Conservation (phyloP, 2,329 filamentous ascomycete species). For the Coniochaeta pulveracea region DNA sequence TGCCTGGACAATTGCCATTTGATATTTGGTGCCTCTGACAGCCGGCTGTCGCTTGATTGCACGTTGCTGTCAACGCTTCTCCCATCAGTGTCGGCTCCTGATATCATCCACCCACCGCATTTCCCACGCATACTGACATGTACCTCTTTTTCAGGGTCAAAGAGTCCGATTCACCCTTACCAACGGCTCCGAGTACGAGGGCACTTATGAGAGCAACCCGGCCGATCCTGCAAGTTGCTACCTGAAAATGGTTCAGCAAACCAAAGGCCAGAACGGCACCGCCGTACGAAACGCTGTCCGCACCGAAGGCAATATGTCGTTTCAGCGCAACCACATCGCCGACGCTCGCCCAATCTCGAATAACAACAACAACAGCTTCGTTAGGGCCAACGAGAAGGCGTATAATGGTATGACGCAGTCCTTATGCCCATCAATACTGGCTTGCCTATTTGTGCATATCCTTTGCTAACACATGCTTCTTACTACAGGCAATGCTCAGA, state of each 20-base stretch:
- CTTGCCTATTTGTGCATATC: too few species aligned
- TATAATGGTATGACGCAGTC: constrained; percentile 25
- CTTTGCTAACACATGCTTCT: constrained; percentile 7
- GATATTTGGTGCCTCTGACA: too few species aligned
- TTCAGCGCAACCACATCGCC: constrained; percentile 20
- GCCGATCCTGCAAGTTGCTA: constrained; percentile 15
- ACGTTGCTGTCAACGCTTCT: constrained; percentile 1
- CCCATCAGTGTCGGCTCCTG: not conserved
- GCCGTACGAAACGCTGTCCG: constrained; percentile 18
- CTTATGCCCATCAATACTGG: too few species aligned
- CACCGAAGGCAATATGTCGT: constrained; percentile 20
- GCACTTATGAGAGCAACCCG: constrained; percentile 16
- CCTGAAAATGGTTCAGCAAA: constrained; percentile 22
- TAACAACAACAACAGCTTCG: constrained; percentile 21
- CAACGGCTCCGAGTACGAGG: constrained; percentile 18
- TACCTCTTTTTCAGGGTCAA: constrained; percentile 16
- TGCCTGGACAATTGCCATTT: too few species aligned
- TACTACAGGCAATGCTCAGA: constrained; percentile 53
- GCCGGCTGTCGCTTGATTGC: too few species aligned
- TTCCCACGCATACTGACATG: constrained; percentile 4
- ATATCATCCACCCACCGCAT: not conserved
- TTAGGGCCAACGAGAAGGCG: constrained; percentile 21
- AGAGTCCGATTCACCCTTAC: constrained; percentile 17
- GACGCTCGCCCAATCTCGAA: constrained; percentile 15
- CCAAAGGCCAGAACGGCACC: constrained; percentile 16